Evolutionary conservation across 2,329 filamentous ascomycete genomes (phyloP).

Genomic region (Aspergillus sp.): DNA sequence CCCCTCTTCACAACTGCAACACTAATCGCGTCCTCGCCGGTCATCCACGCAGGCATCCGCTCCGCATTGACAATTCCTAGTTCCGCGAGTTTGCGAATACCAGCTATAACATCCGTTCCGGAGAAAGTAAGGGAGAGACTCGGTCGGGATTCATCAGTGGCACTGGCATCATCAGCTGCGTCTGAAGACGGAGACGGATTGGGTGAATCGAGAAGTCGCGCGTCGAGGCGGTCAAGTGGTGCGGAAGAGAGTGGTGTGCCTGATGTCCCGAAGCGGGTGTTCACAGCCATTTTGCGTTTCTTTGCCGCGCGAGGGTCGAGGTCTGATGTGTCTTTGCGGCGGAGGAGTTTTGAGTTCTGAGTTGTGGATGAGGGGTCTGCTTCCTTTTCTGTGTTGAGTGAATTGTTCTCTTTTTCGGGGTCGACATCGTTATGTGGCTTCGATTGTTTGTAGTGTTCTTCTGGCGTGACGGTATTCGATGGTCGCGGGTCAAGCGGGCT

Average conservation of each 20-base stretch:
- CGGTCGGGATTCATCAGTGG: slow-evolving; percentile 20
- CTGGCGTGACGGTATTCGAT: slow-evolving; percentile 36
- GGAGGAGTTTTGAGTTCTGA: background rate
- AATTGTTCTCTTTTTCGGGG: slow-evolving; percentile 15
- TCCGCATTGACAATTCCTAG: slow-evolving; percentile 72
- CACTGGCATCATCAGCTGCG: slow-evolving; percentile 14
- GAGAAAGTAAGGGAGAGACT: slow-evolving; percentile 65
- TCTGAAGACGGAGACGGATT: slow-evolving; percentile 13
- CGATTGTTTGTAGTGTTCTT: slow-evolving; percentile 33
- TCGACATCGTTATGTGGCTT: background rate
- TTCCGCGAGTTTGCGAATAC: slow-evolving; percentile 77
- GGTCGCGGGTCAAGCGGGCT: slow-evolving; percentile 56
- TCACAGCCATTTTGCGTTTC: slow-evolving; percentile 64
- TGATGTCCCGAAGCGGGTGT: slow-evolving; percentile 71
- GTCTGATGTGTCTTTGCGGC: slow-evolving; percentile 9
- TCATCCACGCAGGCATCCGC: slow-evolving; percentile 88
- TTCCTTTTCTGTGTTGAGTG: slow-evolving; percentile 1
- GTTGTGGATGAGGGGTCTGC: slow-evolving; percentile 9
- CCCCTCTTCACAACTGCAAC: slow-evolving; percentile 71
- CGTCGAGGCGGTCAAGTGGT: slow-evolving; percentile 53
- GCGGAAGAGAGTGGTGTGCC: slow-evolving; percentile 43
- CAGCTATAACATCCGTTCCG: slow-evolving; percentile 79
- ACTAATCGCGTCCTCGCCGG: slow-evolving; percentile 81
- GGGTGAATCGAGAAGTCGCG: slow-evolving; percentile 53
- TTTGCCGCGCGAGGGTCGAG: slow-evolving; percentile 51